Evolutionary conservation across 2,329 filamentous ascomycete genomes (phyloP).

Genomic region (Aspergillus hortae): DNA sequence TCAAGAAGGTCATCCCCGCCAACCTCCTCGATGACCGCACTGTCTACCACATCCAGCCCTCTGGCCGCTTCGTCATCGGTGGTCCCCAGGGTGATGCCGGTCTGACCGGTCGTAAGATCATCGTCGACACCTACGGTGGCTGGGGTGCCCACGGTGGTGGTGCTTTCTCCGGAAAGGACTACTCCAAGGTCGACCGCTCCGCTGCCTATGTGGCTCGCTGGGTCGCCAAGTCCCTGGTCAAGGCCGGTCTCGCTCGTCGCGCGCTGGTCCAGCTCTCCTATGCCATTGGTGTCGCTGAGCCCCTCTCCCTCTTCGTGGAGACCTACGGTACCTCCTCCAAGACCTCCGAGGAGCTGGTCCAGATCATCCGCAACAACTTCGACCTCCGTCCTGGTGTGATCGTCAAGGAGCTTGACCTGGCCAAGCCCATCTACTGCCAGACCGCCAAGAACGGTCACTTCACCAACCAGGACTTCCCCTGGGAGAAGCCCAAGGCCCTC

Average conservation of each 20-base stretch:
- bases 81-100: slow-evolving; percentile 98
- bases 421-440: slow-evolving; percentile 95
- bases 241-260: slow-evolving; percentile 83
- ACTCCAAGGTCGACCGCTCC: slow-evolving; percentile 99
- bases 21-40: slow-evolving; percentile 91
- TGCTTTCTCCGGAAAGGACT: slow-evolving; percentile 99
- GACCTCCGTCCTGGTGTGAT: slow-evolving; percentile 98
- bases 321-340: slow-evolving; percentile 91
- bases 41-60: slow-evolving; percentile 98
- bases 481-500: slow-evolving; percentile 96
- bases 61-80: slow-evolving; percentile 97
- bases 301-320: slow-evolving; percentile 96
- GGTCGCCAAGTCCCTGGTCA: slow-evolving; percentile 97
- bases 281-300: slow-evolving; percentile 98
- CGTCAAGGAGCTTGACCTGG: slow-evolving; percentile 92
- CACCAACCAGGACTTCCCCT: slow-evolving; percentile 95
- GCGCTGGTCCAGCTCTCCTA: slow-evolving; percentile 97
- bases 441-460: slow-evolving; percentile 99
- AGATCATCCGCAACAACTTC: slow-evolving; percentile 95
- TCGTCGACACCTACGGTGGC: slow-evolving; percentile 99
- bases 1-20: slow-evolving; percentile 88
- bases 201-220: slow-evolving; percentile 96
- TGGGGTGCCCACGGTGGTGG: slow-evolving; percentile 99
- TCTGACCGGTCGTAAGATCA: slow-evolving; percentile 98
- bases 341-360: slow-evolving; percentile 86